phyloP scores from a whole-genome alignment of 805 yeast species.

The Cyberlindnera americana region DNA sequence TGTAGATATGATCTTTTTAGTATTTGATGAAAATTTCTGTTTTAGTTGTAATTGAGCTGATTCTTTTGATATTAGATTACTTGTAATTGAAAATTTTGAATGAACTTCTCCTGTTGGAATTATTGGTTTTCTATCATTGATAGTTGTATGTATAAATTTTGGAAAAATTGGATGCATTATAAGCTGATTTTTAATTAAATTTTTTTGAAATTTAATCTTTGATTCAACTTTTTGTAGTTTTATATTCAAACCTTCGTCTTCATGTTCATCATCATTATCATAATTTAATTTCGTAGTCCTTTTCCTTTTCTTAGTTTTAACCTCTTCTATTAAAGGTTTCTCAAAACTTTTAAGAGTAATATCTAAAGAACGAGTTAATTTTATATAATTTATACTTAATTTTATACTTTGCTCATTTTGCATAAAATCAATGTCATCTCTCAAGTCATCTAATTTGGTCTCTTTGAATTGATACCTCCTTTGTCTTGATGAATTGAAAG shows the following conservation, averaged over 20 bases:
- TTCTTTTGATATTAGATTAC: constrained; percentile 4
- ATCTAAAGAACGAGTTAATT: no score
- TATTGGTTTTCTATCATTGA: constrained; percentile 1
- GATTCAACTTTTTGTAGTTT: constrained; percentile 20
- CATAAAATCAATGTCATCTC: constrained; percentile 1
- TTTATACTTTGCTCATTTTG: background rate
- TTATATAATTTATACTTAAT: no score
- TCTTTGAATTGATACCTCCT: background rate
- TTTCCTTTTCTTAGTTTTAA: background rate
- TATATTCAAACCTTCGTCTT: constrained; percentile 9
- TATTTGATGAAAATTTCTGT: constrained; percentile 4
- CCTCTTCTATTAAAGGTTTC: background rate
- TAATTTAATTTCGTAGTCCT: constrained; percentile 30
- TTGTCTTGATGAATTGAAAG: background rate
- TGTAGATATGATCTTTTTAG: no score
- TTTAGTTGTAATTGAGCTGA: constrained; percentile 10
- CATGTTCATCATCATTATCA: constrained; percentile 28
- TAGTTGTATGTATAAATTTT: constrained; percentile 8
- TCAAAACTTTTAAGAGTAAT: background rate
- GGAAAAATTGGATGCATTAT: constrained; percentile 14
- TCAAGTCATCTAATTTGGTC: background rate
- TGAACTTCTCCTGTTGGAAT: background rate
- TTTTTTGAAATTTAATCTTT: constrained; percentile 18
- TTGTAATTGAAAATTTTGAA: constrained; percentile 3
- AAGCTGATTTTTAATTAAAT: background rate